Percentiles rank a stretch among this genome's conserved stretches.
Conservation (phyloP, 139 green algal species). For the Tetradesmus lagerheimii region DNA sequence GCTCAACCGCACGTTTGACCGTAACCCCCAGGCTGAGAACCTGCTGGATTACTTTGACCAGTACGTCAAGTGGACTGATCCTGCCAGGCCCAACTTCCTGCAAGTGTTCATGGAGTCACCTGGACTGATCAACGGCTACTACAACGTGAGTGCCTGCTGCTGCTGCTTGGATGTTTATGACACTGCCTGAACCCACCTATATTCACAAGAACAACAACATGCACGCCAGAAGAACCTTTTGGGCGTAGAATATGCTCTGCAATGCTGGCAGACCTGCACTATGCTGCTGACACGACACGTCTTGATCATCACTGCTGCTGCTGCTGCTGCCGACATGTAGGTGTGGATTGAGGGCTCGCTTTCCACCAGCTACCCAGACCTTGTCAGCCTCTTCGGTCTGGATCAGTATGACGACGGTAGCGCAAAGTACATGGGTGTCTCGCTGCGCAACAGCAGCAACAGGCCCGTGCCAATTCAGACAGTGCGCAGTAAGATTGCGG, state of each 20-base stretch:
- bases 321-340: not conserved
- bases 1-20: conserved; percentile 52
- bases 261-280: not conserved
- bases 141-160: conserved; percentile 17
- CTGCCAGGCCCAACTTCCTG: conserved; percentile 38
- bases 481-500: conserved; percentile 26
- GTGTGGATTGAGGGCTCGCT: conserved; percentile 53
- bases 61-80: conserved; percentile 51
- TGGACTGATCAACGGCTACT: conserved; percentile 45
- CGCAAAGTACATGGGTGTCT: conserved; percentile 51
- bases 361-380: conserved; percentile 37
- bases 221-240: too few species aligned
- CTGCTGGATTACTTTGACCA: conserved; percentile 55
- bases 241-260: not conserved
- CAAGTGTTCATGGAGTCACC: conserved; percentile 47
- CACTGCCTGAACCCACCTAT: not conserved
- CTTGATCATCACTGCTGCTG: too few species aligned
- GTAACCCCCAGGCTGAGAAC: conserved; percentile 10
- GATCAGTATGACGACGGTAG: conserved; percentile 50
- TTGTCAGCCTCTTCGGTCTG: conserved; percentile 45
- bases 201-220: not conserved
- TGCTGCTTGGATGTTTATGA: too few species aligned
- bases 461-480: conserved; percentile 49
- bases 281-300: not conserved
- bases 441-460: conserved; percentile 51